Conservation (phyloP, 1,284 basidiomycete genomes). For the Irpex rosettiformis region DNA sequence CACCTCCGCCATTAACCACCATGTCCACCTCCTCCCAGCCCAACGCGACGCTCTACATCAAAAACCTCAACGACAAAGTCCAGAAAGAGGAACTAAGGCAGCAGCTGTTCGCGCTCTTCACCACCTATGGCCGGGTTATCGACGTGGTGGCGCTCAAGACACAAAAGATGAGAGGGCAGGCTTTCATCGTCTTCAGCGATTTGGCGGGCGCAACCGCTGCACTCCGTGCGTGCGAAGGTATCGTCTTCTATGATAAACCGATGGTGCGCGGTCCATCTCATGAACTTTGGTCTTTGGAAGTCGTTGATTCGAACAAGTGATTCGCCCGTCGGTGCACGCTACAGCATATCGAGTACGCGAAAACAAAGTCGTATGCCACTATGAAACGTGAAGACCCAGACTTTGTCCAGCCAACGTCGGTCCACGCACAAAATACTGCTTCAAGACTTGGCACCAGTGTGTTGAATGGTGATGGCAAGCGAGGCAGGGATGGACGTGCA, state of each 20-base stretch:
- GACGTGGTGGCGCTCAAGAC: slow-evolving; percentile 94
- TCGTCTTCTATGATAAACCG: slow-evolving; percentile 90
- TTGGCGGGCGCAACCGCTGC: slow-evolving; percentile 87
- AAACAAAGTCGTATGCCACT: slow-evolving; percentile 82
- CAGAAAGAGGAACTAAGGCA: slow-evolving; percentile 88
- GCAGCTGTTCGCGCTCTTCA: slow-evolving; percentile 89
- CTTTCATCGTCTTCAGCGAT: slow-evolving; percentile 94
- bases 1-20: slow-evolving; percentile 6
- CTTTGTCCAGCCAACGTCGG: slow-evolving; percentile 67
- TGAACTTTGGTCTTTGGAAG: slow-evolving; percentile 22
- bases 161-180: slow-evolving; percentile 89
- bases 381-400: slow-evolving; percentile 69
- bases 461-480: slow-evolving; percentile 46
- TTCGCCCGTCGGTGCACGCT: slow-evolving; percentile 12
- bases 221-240: slow-evolving; percentile 86
- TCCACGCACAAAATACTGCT: slow-evolving; percentile 39
- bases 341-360: slow-evolving; percentile 86
- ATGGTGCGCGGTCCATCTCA: slow-evolving; percentile 58
- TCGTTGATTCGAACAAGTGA: slow-evolving; percentile 30
- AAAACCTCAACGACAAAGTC: slow-evolving; percentile 92
- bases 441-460: slow-evolving; percentile 17
- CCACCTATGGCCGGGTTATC: slow-evolving; percentile 89
- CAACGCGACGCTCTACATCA: slow-evolving; percentile 89
- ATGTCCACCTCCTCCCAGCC: slow-evolving; percentile 54
- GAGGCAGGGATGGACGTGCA: slow-evolving; percentile 62